Evolutionary conservation across 805 yeast species (phyloP), one percentile per base, ranked within the genome.

Genomic region (Candida sonorensis): DNA sequence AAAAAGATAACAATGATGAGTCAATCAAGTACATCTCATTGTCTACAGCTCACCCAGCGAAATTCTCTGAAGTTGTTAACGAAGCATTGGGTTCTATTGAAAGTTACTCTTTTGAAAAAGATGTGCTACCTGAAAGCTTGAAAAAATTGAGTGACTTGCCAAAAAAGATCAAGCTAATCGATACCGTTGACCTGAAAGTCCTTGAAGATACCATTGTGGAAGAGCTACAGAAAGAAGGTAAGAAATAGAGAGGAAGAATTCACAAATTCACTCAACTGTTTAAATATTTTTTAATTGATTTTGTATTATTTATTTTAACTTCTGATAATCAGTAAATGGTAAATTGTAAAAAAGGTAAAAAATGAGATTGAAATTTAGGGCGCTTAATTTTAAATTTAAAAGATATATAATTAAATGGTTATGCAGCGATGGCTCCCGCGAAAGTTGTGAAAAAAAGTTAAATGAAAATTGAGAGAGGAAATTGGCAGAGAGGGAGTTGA

Each of bases 21-120:
- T 53, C 64, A 18, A 59, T 67, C 24, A 65, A 72, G 35, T 72
- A 72, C 53, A 69, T 92, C 27, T 82, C 95, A 5, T 72, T 92
- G 37, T 82, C 97, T 9, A 92, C 99, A 29, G 99, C 99, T 7
- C 99, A 92, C 57, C 99, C 99, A 26, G 99, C 98, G 39, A 92
- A 92, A 63, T 92, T 92, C 53, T 84, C 95, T 17, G 97, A 86
- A 42, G 98, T 95, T 31, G 99, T 92, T 17, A 81, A 88, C 58
- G 64, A 72, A 47, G 86, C 97, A 3, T 68, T 92, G 44, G 54
- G 61, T 28, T 69, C 68, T 1, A 69, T 76, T 40, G 73, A 69
- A 10, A 87, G 75, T 14, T 92, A 92, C 63, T 75, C 87, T 4
- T 92, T 92, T 53, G 95, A 86, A 50, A 68, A 68, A 30, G 86